phyloP scores from a whole-genome alignment of 345 rosid genomes.

The Draba incana region DNA sequence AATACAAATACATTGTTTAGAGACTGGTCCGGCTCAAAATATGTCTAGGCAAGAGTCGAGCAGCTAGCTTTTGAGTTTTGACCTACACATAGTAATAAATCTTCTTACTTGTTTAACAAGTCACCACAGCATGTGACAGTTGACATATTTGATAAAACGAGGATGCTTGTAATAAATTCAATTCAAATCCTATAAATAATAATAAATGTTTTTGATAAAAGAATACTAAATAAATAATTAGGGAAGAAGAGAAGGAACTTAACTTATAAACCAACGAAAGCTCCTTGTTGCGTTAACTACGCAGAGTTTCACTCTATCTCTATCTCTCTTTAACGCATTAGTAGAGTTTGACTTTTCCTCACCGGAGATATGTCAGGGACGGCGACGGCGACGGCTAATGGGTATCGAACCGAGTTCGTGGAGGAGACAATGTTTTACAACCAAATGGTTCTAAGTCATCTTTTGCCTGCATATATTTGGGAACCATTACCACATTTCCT shows the following conservation, averaged over 20 bases:
- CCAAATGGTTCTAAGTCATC: conserved; percentile 54
- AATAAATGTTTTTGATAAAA: too few species aligned
- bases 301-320: not conserved
- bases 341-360: not conserved
- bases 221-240: not conserved
- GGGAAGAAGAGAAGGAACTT: conserved; percentile 3
- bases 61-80: not conserved
- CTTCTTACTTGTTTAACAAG: conserved; percentile 7
- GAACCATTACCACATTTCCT: conserved; percentile 60
- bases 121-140: not conserved
- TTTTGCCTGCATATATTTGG: conserved; percentile 60
- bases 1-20: too few species aligned
- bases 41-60: not conserved
- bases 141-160: not conserved
- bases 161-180: not conserved
- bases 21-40: not conserved
- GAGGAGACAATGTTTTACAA: conserved; percentile 63
- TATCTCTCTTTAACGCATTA: not conserved
- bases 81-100: not conserved
- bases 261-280: conserved; percentile 3
- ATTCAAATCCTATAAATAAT: not conserved
- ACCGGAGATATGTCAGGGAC: not conserved
- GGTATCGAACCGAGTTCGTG: conserved; percentile 44
- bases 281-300: not conserved
- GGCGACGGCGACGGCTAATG: not conserved